Conservation (phyloP, 2,329 filamentous ascomycete species). For the Claviceps citrina region DNA sequence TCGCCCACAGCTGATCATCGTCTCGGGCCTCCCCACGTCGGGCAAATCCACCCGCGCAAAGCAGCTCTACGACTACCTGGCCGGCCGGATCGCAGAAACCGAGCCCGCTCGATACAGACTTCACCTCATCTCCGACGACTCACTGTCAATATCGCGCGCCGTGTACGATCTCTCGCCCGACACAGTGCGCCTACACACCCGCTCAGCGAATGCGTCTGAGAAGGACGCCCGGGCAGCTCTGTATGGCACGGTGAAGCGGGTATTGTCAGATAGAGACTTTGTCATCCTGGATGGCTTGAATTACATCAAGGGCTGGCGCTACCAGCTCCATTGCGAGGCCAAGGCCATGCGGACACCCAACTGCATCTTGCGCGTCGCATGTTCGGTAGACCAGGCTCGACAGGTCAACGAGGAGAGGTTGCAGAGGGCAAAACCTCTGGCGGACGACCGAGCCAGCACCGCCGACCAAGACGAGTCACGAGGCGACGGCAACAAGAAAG, state of each 20-base stretch:
- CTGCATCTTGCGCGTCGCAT: conserved; percentile 56
- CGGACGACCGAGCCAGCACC: conserved; percentile 3
- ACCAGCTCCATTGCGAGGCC: conserved; percentile 72
- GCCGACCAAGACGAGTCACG: conserved; percentile 1
- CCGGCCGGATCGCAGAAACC: conserved; percentile 33
- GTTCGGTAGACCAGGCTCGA: conserved; percentile 34
- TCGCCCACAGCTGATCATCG: conserved; percentile 43
- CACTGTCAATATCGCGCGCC: conserved; percentile 50
- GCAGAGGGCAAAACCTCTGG: conserved; percentile 8
- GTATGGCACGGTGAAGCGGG: conserved; percentile 64
- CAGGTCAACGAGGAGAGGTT: conserved; percentile 46
- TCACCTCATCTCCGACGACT: conserved; percentile 60
- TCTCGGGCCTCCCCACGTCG: conserved; percentile 52
- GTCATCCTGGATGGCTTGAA: conserved; percentile 69
- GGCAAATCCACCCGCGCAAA: conserved; percentile 51
- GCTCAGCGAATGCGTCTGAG: conserved; percentile 59
- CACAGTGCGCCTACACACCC: conserved; percentile 39
- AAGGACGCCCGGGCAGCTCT: conserved; percentile 67
- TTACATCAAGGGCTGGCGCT: conserved; percentile 83
- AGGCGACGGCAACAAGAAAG: neutral
- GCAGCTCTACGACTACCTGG: conserved; percentile 51
- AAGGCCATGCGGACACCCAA: conserved; percentile 64
- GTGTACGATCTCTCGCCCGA: conserved; percentile 52
- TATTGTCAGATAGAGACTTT: conserved; percentile 55
- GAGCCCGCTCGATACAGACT: conserved; percentile 40